Base-by-base conservation (phyloP, 148 eudicot genomes). In the Simmondsia chinensis region DNA sequence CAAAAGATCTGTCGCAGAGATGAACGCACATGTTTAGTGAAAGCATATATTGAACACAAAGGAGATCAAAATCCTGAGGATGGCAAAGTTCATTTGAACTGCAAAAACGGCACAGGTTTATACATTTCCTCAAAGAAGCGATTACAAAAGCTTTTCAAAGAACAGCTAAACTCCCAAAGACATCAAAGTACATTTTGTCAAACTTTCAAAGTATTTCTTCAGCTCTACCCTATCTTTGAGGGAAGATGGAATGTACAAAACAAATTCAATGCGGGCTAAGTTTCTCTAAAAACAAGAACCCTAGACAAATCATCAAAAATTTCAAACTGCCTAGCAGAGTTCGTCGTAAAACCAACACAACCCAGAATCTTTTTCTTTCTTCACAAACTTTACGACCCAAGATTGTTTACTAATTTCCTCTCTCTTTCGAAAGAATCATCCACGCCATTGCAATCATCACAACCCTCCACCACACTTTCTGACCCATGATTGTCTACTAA, bases 171-270 rank as follows among this genome's bases (percentile, higher is more conserved):
- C 41, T 68, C 49, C 66, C 43, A 34, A 72, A 56, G 62, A 39
- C 52, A 52, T 64, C 45, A 53, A 49, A 44, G 20, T 58, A 34
- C 6, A 24, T 21, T 38, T 23, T 10, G n/a, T n/a, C n/a, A n/a
- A n/a, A n/a, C n/a, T n/a, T n/a, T n/a, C n/a, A n/a, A n/a, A n/a
- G n/a, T n/a, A n/a, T n/a, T n/a, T n/a, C n/a, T n/a, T n/a, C n/a
- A n/a, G n/a, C n/a, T n/a, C n/a, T 56, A 57, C 44, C 65, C 64
- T 61, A 54, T 63, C 60, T 30, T 66, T 38, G 64, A 50, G 44
- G 65, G 52, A 61, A 45, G 46, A 52, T 47, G 51, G 61, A 72
- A 71, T 68, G 55, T 71, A 77, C 80, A 74, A 39, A 56, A 67
- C 34, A 45, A 60, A 58, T 49, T 42, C 54, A 71, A 31, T 65